Percentiles rank a stretch among this genome's conserved stretches.
These are phyloP conservation scores for Ceratonia siliqua DNA, from an alignment of 306 rosid genomes.

Conservation along the genomic window DNA sequence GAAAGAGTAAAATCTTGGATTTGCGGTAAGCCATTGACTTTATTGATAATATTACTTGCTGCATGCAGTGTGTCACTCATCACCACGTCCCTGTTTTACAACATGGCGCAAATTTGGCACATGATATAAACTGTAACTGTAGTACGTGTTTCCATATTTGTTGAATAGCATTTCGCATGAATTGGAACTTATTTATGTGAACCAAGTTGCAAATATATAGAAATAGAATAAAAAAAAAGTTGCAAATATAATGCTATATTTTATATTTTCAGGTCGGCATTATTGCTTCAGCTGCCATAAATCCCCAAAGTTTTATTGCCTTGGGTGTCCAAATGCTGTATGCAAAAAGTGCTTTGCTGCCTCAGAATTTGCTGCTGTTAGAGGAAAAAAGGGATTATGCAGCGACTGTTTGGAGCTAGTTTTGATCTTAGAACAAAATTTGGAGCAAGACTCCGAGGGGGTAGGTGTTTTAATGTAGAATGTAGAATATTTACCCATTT, in stretches of 20 bases:
- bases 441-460: constrained; percentile 55
- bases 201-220: not conserved
- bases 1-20: constrained; percentile 38
- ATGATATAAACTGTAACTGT: not conserved
- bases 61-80: constrained; percentile 17
- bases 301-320: constrained; percentile 49
- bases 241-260: not conserved
- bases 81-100: not conserved
- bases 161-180: not conserved
- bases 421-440: constrained; percentile 50
- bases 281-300: constrained; percentile 49
- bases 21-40: constrained; percentile 59
- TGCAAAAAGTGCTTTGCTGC: constrained; percentile 49
- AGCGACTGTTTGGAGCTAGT: constrained; percentile 51
- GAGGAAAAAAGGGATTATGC: constrained; percentile 58
- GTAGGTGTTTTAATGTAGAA: constrained; percentile 44
- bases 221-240: no score
- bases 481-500: constrained; percentile 5
- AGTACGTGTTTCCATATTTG: not conserved
- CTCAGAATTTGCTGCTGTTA: constrained; percentile 39
- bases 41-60: not conserved
- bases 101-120: not conserved
- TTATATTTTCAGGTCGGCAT: constrained; percentile 59
- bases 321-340: constrained; percentile 60
- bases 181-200: not conserved